phyloP scores from a whole-genome alignment of 768 basidiomycete genomes.

The Calocera viscosa region DNA sequence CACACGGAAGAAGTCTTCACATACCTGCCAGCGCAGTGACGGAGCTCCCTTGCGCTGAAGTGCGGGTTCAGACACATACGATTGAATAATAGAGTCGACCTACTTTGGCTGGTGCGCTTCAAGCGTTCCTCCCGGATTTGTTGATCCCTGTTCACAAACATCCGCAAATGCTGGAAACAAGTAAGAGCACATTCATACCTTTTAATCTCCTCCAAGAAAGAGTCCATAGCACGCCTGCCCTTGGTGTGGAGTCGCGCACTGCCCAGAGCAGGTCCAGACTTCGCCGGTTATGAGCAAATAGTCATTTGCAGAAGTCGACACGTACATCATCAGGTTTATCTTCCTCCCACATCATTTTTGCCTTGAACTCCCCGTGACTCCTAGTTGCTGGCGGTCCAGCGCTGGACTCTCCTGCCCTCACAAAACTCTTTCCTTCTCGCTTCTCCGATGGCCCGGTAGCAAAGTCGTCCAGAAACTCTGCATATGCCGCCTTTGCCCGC shows the following conservation, averaged over 20 bases:
- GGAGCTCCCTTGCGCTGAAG: slow-evolving; percentile 51
- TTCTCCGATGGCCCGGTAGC: slow-evolving; percentile 23
- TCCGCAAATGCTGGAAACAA: not conserved
- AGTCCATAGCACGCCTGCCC: slow-evolving; percentile 92
- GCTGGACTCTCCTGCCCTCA: slow-evolving; percentile 7
- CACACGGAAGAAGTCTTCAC: slow-evolving; percentile 18
- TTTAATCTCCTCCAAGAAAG: slow-evolving; percentile 94
- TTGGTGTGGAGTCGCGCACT: slow-evolving; percentile 53
- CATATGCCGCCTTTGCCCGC: slow-evolving; percentile 22
- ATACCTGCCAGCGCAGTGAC: slow-evolving; percentile 81
- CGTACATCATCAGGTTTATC: slow-evolving; percentile 16
- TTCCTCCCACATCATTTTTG: slow-evolving; percentile 23
- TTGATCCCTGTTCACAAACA: slow-evolving; percentile 57
- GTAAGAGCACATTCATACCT: slow-evolving; percentile 35
- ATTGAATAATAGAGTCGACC: no score
- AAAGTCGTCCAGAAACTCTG: slow-evolving; percentile 37
- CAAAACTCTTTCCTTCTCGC: slow-evolving; percentile 11
- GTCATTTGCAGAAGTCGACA: not conserved
- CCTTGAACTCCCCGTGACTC: slow-evolving; percentile 55
- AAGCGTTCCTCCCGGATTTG: slow-evolving; percentile 79
- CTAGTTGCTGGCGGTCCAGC: not conserved
- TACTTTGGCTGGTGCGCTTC: slow-evolving; percentile 33
- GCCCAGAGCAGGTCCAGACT: slow-evolving; percentile 50
- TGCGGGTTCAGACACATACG: not conserved
- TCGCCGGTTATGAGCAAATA: slow-evolving; percentile 7